Evolutionary conservation across 257 asterid genomes (phyloP), one percentile per base, ranked within the genome.

Genomic region (Nicotiana noctiflora): DNA sequence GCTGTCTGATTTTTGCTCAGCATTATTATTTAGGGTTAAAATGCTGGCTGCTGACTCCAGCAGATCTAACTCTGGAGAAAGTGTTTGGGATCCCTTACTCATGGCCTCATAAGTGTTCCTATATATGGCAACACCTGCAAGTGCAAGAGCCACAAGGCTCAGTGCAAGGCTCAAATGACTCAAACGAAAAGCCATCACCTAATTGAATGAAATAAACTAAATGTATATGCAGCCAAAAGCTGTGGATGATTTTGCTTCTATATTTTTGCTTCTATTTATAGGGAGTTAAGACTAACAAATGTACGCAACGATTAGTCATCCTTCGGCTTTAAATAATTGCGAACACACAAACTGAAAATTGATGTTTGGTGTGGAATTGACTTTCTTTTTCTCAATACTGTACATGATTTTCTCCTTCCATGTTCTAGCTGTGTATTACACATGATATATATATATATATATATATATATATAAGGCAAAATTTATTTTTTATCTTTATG

Each of bases 101-200:
- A 46, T 6, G 60, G 77, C 60, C 0, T 21, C 77, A 21, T 72
- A 72, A 12, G 77, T 72, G 15, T 72, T 72, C 23, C 60, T 72
- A 72, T 72, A 72, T 44, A 72, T 72, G 8, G 77, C 21, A 44
- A 46, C 59, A 19, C 77, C 77, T 12, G 77, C 77, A 21, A 72
- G 60, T 72, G 77, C 59, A 72, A 72, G 77, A 44, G 77, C 77
- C 23, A 72, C 3, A 72, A 72, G 13, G 21, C 77, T 72, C 10
- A 72, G 32, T 2, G 34, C 77, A 46, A 72, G 21, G 37, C 77
- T 70, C 59, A 70, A 46, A 70, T 21, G 60, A 25, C 77, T 72
- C 77, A 46, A 21, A 46, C 77, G 77, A 72, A 72, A 72, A 46
- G 37, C 59, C 77, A 72, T 72, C 34, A 19, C 51, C 40, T 44